Percentiles rank a stretch among this genome's conserved stretches.
Evolutionary conservation across 163 green algal species (phyloP).

Genomic region (Botryococcus braunii): DNA sequence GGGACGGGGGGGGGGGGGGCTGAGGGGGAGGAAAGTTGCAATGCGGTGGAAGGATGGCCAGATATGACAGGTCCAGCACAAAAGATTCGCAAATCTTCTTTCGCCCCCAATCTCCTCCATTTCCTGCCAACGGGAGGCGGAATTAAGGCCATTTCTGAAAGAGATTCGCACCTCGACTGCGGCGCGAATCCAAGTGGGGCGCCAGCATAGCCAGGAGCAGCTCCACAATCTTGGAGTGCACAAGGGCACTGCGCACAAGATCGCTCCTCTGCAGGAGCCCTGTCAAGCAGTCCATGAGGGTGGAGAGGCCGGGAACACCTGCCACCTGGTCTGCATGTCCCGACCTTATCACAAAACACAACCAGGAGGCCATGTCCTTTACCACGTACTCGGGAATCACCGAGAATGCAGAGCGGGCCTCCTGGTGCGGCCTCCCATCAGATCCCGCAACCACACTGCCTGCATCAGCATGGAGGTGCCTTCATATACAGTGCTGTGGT

Average conservation of each 20-base stretch:
- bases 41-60: too few relatives aligned
- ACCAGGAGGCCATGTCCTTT: constrained; percentile 33
- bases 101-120: too few relatives aligned
- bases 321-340: constrained; percentile 40
- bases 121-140: too few relatives aligned
- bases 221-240: constrained; percentile 50
- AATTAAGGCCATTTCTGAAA: neutral
- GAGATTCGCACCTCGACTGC: constrained; percentile 2
- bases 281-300: constrained; percentile 36
- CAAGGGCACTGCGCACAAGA: constrained; percentile 45
- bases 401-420: constrained; percentile 18
- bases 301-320: constrained; percentile 20
- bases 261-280: constrained; percentile 27
- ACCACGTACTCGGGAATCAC: constrained; percentile 39
- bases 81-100: too few relatives aligned
- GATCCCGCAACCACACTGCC: constrained; percentile 23
- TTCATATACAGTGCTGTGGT: too few relatives aligned
- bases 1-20: too few relatives aligned
- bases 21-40: too few relatives aligned
- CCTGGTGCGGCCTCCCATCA: constrained; percentile 7
- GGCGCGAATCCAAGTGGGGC: constrained; percentile 19
- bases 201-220: constrained; percentile 63
- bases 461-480: too few relatives aligned
- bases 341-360: constrained; percentile 25
- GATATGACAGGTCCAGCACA: too few relatives aligned